Evolutionary conservation across 805 yeast species (phyloP).

Genomic region (Kuraishia floccosa): DNA sequence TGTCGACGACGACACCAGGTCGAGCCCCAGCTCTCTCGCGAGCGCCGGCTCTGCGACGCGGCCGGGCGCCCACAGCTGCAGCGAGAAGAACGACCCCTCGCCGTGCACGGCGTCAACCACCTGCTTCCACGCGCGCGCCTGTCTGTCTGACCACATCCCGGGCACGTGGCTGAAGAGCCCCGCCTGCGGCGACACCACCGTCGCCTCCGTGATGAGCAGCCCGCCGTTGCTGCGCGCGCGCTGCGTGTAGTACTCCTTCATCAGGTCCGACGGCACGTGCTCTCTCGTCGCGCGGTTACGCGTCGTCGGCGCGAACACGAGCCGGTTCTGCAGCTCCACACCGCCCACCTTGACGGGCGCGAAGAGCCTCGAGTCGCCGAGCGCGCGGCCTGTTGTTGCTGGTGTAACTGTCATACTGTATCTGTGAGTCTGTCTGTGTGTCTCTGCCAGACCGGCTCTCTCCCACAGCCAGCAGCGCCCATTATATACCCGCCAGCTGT

Average conservation of each 20-base stretch:
- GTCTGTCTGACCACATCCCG: constrained; percentile 18
- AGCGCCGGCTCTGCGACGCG: constrained; percentile 20
- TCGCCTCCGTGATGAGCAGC: constrained; percentile 18
- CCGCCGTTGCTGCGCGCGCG: constrained; percentile 18
- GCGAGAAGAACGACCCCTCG: constrained; percentile 19
- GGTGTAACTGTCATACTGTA: too few relatives aligned
- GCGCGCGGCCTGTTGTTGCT: too few relatives aligned
- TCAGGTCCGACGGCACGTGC: constrained; percentile 15
- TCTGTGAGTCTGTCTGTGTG: too few relatives aligned
- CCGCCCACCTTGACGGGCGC: constrained; percentile 24
- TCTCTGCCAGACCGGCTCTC: too few relatives aligned
- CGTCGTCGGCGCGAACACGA: constrained; percentile 19
- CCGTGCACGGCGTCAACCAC: constrained; percentile 31
- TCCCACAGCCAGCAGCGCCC: too few relatives aligned
- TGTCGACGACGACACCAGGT: constrained; percentile 31
- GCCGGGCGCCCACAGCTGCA: constrained; percentile 37
- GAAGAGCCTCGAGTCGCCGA: constrained; percentile 18
- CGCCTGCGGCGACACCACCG: constrained; percentile 14
- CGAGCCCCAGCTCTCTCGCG: constrained; percentile 25
- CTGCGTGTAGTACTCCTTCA: constrained; percentile 15
- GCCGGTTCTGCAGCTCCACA: constrained; percentile 17
- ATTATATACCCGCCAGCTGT: too few relatives aligned
- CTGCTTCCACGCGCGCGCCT: constrained; percentile 20
- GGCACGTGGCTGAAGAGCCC: constrained; percentile 20
- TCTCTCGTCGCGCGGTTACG: constrained; percentile 12